Conservation (phyloP, 768 basidiomycete genomes). For the Trametopsis cervina region DNA sequence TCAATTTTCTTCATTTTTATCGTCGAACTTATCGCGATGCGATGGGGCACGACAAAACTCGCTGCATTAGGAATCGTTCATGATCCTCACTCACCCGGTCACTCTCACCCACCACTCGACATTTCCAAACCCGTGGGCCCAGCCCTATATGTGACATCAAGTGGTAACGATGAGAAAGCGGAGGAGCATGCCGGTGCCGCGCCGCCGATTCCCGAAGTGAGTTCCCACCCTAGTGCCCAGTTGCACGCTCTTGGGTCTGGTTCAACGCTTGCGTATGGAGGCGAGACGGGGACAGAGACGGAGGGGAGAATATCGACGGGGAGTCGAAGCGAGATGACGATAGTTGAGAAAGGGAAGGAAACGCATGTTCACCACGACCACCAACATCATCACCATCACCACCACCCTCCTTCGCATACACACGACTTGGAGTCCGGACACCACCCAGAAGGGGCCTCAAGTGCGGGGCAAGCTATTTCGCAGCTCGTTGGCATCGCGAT, state of each 20-base stretch:
- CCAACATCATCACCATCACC: background rate
- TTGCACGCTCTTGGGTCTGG: background rate
- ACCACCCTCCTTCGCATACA: slow-evolving; percentile 1
- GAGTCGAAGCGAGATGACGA: background rate
- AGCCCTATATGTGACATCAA: too few species aligned
- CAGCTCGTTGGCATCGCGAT: slow-evolving; percentile 86
- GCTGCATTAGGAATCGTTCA: slow-evolving; percentile 54
- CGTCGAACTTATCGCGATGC: slow-evolving; percentile 79
- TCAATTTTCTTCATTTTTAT: slow-evolving; percentile 83
- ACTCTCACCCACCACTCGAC: slow-evolving; percentile 1
- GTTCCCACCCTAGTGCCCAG: too few species aligned
- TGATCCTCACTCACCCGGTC: slow-evolving; percentile 19
- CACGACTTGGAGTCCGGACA: background rate
- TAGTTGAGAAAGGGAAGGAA: slow-evolving; percentile 2
- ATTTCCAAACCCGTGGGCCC: too few species aligned
- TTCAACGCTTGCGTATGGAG: background rate
- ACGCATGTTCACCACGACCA: background rate
- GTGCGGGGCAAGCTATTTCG: slow-evolving; percentile 32
- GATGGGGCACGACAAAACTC: slow-evolving; percentile 74
- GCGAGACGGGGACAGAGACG: too few species aligned
- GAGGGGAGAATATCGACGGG: slow-evolving; percentile 30
- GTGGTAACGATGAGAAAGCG: too few species aligned
- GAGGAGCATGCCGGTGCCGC: too few species aligned
- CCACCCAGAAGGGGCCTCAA: slow-evolving; percentile 3
- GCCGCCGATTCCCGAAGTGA: background rate